Conservation (phyloP, 148 eudicot species). For the Vaccinium myrtillus region DNA sequence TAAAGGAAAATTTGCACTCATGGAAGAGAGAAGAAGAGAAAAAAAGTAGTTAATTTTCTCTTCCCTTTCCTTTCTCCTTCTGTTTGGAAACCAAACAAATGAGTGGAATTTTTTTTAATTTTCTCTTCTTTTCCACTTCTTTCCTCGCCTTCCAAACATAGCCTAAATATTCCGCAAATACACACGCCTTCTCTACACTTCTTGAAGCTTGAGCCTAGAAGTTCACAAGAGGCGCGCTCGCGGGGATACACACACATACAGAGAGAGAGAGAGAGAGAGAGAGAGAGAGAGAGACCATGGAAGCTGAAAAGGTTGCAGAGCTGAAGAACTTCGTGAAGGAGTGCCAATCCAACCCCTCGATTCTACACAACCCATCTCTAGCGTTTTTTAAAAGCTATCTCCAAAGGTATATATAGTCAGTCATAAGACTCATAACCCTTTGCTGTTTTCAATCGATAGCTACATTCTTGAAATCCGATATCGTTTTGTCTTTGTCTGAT, state of each 20-base stretch:
- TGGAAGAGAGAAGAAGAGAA: too few species aligned
- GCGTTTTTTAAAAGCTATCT: slow-evolving; percentile 47
- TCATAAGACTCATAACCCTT: not conserved
- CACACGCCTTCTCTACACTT: not conserved
- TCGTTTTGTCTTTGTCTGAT: not conserved
- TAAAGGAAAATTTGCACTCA: too few species aligned
- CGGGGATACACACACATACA: not conserved
- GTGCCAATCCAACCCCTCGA: slow-evolving; percentile 49
- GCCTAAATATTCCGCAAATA: not conserved
- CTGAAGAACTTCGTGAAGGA: slow-evolving; percentile 42
- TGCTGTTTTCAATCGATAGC: not conserved
- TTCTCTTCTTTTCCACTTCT: too few species aligned
- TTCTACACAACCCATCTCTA: slow-evolving; percentile 47
- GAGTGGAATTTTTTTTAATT: too few species aligned
- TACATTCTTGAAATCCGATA: not conserved
- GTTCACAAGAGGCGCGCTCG: not conserved
- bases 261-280: slow-evolving; percentile 9
- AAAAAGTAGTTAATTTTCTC: too few species aligned
- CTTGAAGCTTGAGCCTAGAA: not conserved
- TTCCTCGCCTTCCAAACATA: too few species aligned
- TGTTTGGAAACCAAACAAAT: too few species aligned
- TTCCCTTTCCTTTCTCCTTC: too few species aligned
- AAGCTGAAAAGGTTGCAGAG: slow-evolving; percentile 32
- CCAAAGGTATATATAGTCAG: slow-evolving; percentile 27
- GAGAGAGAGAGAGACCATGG: slow-evolving; percentile 22